Evolutionary conservation across 2,329 filamentous ascomycete genomes (phyloP).

Genomic region (Neocucurbitaria cava): DNA sequence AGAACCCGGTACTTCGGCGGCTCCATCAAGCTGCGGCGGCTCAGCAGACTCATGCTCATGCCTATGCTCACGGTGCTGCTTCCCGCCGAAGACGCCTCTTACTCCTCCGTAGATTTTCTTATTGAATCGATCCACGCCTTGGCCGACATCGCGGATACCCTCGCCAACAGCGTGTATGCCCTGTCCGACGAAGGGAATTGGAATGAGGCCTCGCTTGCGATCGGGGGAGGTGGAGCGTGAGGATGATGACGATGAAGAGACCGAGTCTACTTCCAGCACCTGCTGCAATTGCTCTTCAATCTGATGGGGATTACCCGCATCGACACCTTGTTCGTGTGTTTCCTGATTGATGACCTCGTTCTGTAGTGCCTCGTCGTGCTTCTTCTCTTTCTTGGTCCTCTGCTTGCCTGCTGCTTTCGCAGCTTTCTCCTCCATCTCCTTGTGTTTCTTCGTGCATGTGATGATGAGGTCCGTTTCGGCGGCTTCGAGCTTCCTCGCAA

Average conservation of each 20-base stretch:
- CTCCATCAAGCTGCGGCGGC: slow-evolving; percentile 25
- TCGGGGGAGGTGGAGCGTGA: slow-evolving; percentile 44
- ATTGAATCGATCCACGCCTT: slow-evolving; percentile 50
- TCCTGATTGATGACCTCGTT: slow-evolving; percentile 59
- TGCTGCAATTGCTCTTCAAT: slow-evolving; percentile 58
- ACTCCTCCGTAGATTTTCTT: slow-evolving; percentile 50
- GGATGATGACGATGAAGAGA: slow-evolving; percentile 39
- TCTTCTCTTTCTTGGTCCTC: slow-evolving; percentile 59
- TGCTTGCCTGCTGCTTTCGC: slow-evolving; percentile 68
- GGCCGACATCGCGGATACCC: slow-evolving; percentile 59
- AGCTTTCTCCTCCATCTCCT: slow-evolving; percentile 71
- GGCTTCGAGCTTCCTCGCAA: slow-evolving; percentile 75
- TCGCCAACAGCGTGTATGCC: slow-evolving; percentile 51
- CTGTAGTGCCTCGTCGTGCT: slow-evolving; percentile 70
- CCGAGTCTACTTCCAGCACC: slow-evolving; percentile 46
- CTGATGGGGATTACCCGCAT: slow-evolving; percentile 65
- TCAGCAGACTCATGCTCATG: slow-evolving; percentile 14
- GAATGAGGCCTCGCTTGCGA: slow-evolving; percentile 39
- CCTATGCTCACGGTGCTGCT: slow-evolving; percentile 15
- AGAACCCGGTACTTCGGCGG: slow-evolving; percentile 24
- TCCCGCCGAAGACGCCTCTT: slow-evolving; percentile 40
- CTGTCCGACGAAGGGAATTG: slow-evolving; percentile 58
- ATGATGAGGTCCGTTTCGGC: slow-evolving; percentile 88
- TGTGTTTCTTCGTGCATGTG: slow-evolving; percentile 77
- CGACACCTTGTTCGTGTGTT: slow-evolving; percentile 61